Percentiles rank a stretch among this genome's conserved stretches.
Conservation (phyloP, 2,329 filamentous ascomycete genomes). For the Thelonectria olida region DNA sequence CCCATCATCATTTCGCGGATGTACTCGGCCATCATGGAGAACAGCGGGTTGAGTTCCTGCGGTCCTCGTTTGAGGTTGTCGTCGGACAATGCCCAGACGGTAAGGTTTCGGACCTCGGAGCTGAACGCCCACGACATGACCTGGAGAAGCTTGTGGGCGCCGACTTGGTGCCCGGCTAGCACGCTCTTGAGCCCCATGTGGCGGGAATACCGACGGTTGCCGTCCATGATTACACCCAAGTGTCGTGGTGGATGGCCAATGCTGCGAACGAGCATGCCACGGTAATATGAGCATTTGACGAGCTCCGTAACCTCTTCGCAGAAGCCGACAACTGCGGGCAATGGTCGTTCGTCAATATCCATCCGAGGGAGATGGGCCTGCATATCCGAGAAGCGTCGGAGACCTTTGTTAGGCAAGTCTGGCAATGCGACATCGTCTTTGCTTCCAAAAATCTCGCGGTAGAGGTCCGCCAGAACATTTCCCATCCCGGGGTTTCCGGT, state of each 20-base stretch:
- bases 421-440: neutral
- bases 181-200: constrained; percentile 1
- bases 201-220: constrained; percentile 15
- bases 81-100: constrained; percentile 15
- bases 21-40: constrained; percentile 19
- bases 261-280: neutral
- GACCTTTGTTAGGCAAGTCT: neutral
- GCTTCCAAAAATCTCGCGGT: constrained; percentile 6
- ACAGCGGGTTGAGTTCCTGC: constrained; percentile 11
- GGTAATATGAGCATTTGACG: constrained; percentile 11
- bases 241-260: neutral
- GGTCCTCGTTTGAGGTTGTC: constrained; percentile 17
- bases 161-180: constrained; percentile 9
- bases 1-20: constrained; percentile 9
- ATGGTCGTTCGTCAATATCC: neutral
- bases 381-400: constrained; percentile 8
- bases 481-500: neutral
- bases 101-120: constrained; percentile 10
- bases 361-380: constrained; percentile 11
- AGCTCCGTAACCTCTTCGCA: neutral
- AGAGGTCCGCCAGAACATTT: neutral
- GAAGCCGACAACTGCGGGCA: neutral
- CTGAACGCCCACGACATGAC: constrained; percentile 12
- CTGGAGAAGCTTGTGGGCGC: constrained; percentile 13
- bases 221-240: constrained; percentile 18